Conservation (phyloP, 192 early-diverging fungal species). For the Podila clonocystis region DNA sequence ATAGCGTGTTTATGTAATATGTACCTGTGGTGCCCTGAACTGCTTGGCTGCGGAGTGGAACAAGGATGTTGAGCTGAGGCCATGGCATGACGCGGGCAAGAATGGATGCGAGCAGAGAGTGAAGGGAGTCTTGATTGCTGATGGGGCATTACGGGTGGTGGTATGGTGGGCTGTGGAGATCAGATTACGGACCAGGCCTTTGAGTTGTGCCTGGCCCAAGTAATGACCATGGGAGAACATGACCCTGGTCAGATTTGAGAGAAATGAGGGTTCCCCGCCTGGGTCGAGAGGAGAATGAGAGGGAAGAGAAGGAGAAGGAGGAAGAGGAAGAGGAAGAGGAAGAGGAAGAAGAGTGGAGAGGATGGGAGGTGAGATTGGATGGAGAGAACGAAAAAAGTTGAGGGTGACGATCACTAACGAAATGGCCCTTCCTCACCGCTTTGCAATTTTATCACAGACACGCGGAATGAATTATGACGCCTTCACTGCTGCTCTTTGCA, state of each 20-base stretch:
- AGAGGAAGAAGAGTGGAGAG: no score
- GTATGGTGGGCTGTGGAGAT: background rate
- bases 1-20: no score
- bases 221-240: slow-evolving; percentile 2
- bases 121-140: background rate
- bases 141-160: background rate
- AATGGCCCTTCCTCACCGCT: background rate
- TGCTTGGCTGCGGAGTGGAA: background rate
- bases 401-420: no score
- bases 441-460: background rate
- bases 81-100: background rate
- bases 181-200: slow-evolving; percentile 2
- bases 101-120: background rate
- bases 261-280: no score
- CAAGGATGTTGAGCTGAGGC: background rate
- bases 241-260: background rate
- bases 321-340: no score
- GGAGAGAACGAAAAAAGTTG: no score
- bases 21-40: background rate
- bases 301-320: background rate
- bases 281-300: background rate
- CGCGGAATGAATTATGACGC: background rate
- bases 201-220: background rate
- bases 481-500: background rate
- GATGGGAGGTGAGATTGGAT: no score